A percentile compares a stretch with the other conserved stretches of the same genome.
Conservation (phyloP, 179 eudicot genomes). For the Amaranthus tricolor region DNA sequence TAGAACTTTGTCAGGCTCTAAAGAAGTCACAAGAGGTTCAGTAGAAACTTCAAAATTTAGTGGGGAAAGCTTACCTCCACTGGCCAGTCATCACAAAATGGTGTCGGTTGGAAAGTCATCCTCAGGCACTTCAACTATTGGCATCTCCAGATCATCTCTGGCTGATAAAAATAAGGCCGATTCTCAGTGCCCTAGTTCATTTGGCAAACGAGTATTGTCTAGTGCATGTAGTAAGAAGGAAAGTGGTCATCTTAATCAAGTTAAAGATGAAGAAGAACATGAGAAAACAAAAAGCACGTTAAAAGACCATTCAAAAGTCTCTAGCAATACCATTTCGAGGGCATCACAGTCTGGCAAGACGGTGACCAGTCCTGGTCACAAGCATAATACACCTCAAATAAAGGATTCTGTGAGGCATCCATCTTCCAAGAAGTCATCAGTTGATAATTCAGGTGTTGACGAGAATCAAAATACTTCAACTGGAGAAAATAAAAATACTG, state of each 20-base stretch:
- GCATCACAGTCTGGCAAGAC: constrained; percentile 48
- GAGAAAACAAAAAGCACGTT: constrained; percentile 41
- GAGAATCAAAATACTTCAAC: constrained; percentile 44
- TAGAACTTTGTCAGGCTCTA: constrained; percentile 35
- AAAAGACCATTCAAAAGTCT: constrained; percentile 57
- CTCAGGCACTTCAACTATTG: constrained; percentile 21
- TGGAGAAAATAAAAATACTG: constrained; percentile 45
- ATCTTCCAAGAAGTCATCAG: constrained; percentile 52
- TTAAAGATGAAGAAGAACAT: constrained; percentile 37
- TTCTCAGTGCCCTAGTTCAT: constrained; percentile 32
- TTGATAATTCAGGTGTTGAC: constrained; percentile 18
- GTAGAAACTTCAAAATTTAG: constrained; percentile 39
- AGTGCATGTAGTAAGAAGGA: constrained; percentile 45
- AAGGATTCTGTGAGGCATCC: constrained; percentile 45
- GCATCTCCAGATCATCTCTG: constrained; percentile 31
- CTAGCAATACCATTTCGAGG: constrained; percentile 39
- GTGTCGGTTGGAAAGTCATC: constrained; percentile 45
- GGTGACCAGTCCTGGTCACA: constrained; percentile 38
- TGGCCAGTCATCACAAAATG: constrained; percentile 43
- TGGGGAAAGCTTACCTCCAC: constrained; percentile 35
- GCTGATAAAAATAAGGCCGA: constrained; percentile 40
- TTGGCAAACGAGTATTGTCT: constrained; percentile 34
- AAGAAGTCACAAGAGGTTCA: constrained; percentile 34
- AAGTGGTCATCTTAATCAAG: constrained; percentile 26
- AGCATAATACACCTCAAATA: constrained; percentile 42